A percentile compares a stretch with the other conserved stretches of the same genome.
These are phyloP conservation scores for Boechera divaricarpa DNA, from an alignment of 345 rosid species.

Conservation along the genomic window DNA sequence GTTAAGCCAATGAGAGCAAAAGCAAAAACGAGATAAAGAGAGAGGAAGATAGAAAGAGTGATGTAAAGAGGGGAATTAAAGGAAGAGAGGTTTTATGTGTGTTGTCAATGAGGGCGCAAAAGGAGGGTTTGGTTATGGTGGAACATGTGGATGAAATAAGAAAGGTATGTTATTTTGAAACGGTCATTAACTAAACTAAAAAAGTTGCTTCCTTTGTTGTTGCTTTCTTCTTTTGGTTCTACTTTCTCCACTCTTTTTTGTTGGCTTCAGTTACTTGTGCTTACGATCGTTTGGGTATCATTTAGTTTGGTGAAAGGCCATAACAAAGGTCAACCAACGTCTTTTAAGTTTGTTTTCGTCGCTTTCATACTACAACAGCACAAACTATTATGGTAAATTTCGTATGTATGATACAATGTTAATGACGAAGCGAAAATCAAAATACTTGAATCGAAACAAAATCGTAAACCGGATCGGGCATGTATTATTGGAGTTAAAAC, in stretches of 20 bases:
- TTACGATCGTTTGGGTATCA: background rate
- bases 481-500: too few relatives aligned
- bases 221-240: slow-evolving; percentile 2
- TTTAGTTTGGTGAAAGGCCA: slow-evolving; percentile 19
- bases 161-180: slow-evolving; percentile 38
- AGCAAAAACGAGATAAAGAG: background rate
- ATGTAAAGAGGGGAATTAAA: slow-evolving; percentile 16
- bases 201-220: slow-evolving; percentile 14
- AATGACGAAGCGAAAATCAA: too few relatives aligned
- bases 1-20: background rate
- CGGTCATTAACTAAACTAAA: slow-evolving; percentile 33
- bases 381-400: too few relatives aligned
- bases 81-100: slow-evolving; percentile 26
- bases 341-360: background rate
- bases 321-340: background rate
- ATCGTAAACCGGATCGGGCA: too few relatives aligned
- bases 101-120: slow-evolving; percentile 25
- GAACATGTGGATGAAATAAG: slow-evolving; percentile 37
- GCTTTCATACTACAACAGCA: background rate
- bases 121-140: slow-evolving; percentile 22
- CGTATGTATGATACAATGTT: too few relatives aligned
- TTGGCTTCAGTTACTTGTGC: slow-evolving; percentile 19
- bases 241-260: slow-evolving; percentile 4
- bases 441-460: too few relatives aligned
- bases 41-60: background rate